Percentiles rank a stretch among this genome's conserved stretches.
phyloP scores from a whole-genome alignment of 2,329 filamentous ascomycete genomes.

The Hypoxylon sp. region DNA sequence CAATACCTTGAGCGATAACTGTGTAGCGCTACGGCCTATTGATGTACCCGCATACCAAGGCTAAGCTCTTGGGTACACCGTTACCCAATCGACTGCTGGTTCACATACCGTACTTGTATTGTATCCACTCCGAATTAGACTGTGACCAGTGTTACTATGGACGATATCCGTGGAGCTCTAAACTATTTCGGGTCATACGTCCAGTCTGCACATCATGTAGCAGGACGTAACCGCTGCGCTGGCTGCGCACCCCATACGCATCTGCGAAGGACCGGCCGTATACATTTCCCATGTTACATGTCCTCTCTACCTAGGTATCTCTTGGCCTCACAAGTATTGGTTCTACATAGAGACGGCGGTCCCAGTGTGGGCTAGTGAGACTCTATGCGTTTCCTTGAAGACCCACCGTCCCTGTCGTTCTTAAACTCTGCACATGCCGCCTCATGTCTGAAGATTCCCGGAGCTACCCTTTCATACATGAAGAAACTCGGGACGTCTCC shows the following conservation, averaged over 20 bases:
- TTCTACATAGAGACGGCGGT: conserved; percentile 50
- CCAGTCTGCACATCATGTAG: conserved; percentile 53
- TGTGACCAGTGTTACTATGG: conserved; percentile 37
- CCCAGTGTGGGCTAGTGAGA: conserved; percentile 54
- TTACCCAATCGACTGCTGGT: conserved; percentile 48
- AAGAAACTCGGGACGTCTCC: conserved; percentile 56
- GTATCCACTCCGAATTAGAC: conserved; percentile 37
- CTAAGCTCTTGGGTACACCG: conserved; percentile 35
- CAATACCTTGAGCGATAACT: conserved; percentile 46
- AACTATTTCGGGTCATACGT: conserved; percentile 43
- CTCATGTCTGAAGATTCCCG: conserved; percentile 55
- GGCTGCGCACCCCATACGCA: conserved; percentile 30
- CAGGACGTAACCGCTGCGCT: conserved; percentile 46
- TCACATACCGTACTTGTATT: conserved; percentile 37
- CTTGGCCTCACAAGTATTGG: conserved; percentile 50
- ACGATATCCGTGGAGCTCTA: conserved; percentile 39
- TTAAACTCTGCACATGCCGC: conserved; percentile 60
- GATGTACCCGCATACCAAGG: conserved; percentile 34
- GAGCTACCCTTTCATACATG: conserved; percentile 54
- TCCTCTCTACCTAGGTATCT: conserved; percentile 27
- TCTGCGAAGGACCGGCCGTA: conserved; percentile 27
- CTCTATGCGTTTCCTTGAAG: conserved; percentile 50
- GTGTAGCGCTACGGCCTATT: conserved; percentile 48
- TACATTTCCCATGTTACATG: conserved; percentile 22
- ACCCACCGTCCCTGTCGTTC: conserved; percentile 58